Evolutionary conservation across 192 early-diverging fungal species (phyloP).

Genomic region (Diversispora epigaea): DNA sequence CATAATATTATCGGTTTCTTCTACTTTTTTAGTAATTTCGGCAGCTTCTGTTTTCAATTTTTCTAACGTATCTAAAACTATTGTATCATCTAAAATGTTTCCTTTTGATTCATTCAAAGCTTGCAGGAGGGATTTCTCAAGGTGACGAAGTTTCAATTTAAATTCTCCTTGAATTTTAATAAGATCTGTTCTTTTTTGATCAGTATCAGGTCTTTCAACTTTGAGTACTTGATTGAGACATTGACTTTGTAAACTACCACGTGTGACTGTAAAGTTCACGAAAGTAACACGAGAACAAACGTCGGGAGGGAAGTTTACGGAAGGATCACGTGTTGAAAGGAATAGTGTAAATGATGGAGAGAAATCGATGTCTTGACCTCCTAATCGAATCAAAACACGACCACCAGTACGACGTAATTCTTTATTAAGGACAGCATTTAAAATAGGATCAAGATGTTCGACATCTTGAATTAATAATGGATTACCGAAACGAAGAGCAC

Average conservation of each 20-base stretch:
- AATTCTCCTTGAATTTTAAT: slow-evolving; percentile 97
- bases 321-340: slow-evolving; percentile 92
- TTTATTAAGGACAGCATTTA: slow-evolving; percentile 97
- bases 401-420: slow-evolving; percentile 96
- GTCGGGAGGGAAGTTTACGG: slow-evolving; percentile 92
- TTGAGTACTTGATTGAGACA: slow-evolving; percentile 96
- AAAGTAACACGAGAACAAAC: slow-evolving; percentile 97
- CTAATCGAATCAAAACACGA: slow-evolving; percentile 92
- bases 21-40: slow-evolving; percentile 88
- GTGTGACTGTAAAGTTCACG: slow-evolving; percentile 99
- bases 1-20: slow-evolving; percentile 93
- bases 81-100: slow-evolving; percentile 97
- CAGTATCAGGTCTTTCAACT: slow-evolving; percentile 93
- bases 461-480: slow-evolving; percentile 96
- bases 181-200: slow-evolving; percentile 86
- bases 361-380: slow-evolving; percentile 98
- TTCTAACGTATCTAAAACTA: slow-evolving; percentile 91
- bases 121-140: slow-evolving; percentile 91
- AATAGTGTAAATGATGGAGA: slow-evolving; percentile 95
- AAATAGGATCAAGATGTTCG: slow-evolving; percentile 94
- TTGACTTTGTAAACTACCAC: slow-evolving; percentile 93
- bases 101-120: slow-evolving; percentile 93
- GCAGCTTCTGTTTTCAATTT: slow-evolving; percentile 94
- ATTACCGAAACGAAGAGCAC: slow-evolving; percentile 97
- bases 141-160: slow-evolving; percentile 84